A percentile compares a stretch with the other conserved stretches of the same genome.
Evolutionary conservation across 2,329 filamentous ascomycete genomes (phyloP).

Genomic region (Aspergillus neotritici): DNA sequence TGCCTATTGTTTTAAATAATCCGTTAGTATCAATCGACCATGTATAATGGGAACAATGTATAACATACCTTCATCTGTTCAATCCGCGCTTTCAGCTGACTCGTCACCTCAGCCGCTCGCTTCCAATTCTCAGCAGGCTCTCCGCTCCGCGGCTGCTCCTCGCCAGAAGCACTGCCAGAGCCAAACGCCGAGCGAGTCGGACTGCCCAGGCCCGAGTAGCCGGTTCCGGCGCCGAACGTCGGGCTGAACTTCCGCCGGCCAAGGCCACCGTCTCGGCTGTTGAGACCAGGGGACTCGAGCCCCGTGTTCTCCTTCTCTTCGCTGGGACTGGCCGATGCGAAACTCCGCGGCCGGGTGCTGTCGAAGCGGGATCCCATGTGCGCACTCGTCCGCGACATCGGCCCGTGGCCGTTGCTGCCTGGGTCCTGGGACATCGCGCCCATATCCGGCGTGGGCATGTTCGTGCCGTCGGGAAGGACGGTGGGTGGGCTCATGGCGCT

Average conservation of each 20-base stretch:
- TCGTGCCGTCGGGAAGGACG: conserved; percentile 49
- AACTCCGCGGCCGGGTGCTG: conserved; percentile 37
- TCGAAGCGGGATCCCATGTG: conserved; percentile 38
- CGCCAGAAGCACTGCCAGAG: conserved; percentile 34
- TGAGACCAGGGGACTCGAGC: conserved; percentile 32
- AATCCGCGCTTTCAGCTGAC: conserved; percentile 92
- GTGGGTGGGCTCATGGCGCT: conserved; percentile 36
- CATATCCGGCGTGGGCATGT: conserved; percentile 47
- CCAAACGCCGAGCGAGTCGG: conserved; percentile 34
- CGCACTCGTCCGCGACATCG: conserved; percentile 27
- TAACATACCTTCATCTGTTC: conserved; percentile 82
- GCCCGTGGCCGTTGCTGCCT: conserved; percentile 23
- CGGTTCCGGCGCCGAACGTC: conserved; percentile 31
- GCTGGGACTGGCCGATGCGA: conserved; percentile 51
- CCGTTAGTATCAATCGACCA: background rate
- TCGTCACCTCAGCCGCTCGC: conserved; percentile 92
- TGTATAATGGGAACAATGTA: background rate
- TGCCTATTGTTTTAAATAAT: conserved; percentile 33
- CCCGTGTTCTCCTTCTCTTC: conserved; percentile 69
- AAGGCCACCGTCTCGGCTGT: conserved; percentile 28
- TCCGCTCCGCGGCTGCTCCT: conserved; percentile 28
- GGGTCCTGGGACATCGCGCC: conserved; percentile 37
- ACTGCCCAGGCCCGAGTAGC: conserved; percentile 33
- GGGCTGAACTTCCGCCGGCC: conserved; percentile 42
- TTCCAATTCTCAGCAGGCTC: conserved; percentile 89